phyloP scores from a whole-genome alignment of 257 asterid species.

The Nicotiana knightiana region DNA sequence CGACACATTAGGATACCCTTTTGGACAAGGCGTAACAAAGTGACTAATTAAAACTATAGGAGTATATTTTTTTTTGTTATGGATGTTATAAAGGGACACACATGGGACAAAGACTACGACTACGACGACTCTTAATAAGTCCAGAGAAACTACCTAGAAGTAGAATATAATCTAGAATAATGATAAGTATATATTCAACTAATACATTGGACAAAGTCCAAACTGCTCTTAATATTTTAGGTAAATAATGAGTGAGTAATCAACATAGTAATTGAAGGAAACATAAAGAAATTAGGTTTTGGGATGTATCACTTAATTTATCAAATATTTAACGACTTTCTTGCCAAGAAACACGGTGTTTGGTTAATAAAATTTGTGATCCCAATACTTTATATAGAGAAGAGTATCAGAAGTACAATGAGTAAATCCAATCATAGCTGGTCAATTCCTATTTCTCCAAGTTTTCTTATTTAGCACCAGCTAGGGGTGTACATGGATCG shows the following conservation, averaged over 20 bases:
- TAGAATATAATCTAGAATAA: slow-evolving; percentile 9
- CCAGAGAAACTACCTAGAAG: slow-evolving; percentile 28
- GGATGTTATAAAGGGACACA: slow-evolving; percentile 16
- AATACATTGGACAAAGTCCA: slow-evolving; percentile 1
- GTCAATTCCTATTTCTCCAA: neutral
- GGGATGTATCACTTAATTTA: neutral
- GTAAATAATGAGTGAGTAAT: neutral
- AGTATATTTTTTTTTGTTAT: neutral
- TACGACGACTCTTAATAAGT: neutral
- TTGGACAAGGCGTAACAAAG: slow-evolving; percentile 5
- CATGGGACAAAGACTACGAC: slow-evolving; percentile 3
- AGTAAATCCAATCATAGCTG: neutral
- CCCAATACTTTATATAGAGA: neutral
- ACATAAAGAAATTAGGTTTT: neutral
- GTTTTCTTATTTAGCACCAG: neutral
- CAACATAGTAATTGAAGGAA: neutral
- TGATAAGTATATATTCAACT: neutral
- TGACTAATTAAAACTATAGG: slow-evolving; percentile 8
- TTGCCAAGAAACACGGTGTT: neutral
- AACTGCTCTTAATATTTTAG: neutral
- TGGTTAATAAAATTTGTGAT: neutral
- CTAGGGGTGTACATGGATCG: too few species aligned
- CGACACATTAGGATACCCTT: slow-evolving; percentile 13
- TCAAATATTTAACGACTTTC: neutral
- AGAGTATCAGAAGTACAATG: neutral